phyloP scores from a whole-genome alignment of 169 alveolate genomes.

The Eimeria maxima region DNA sequence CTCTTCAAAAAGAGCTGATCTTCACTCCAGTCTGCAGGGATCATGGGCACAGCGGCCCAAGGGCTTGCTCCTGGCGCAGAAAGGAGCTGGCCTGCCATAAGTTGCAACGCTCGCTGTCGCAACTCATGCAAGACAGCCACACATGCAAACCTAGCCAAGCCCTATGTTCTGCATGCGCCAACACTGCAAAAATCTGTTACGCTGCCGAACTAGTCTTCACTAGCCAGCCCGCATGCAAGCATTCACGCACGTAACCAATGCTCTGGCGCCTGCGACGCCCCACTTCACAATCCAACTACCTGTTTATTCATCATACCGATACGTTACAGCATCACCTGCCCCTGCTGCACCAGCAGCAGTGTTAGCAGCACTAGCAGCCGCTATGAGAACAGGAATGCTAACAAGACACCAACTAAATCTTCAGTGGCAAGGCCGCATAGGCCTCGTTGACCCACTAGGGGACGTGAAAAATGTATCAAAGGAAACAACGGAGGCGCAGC shows the following conservation, averaged over 20 bases:
- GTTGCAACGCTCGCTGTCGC: not conserved
- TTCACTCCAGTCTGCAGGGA: not conserved
- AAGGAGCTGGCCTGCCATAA: not conserved
- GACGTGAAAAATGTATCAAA: not conserved
- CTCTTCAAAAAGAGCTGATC: not conserved
- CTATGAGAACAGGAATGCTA: not conserved
- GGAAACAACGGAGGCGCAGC: conserved; percentile 18
- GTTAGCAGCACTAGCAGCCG: not conserved
- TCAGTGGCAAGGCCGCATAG: not conserved
- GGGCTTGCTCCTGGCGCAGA: not conserved
- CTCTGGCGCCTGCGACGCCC: not conserved
- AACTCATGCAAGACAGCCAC: not conserved
- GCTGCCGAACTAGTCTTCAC: not conserved
- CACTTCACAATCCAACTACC: not conserved
- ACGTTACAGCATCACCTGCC: not conserved
- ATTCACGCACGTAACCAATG: not conserved
- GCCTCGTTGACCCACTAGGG: not conserved
- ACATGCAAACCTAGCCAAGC: not conserved
- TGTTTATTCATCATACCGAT: not conserved
- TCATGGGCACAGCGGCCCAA: not conserved
- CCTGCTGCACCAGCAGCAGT: not conserved
- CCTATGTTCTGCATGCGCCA: not conserved
- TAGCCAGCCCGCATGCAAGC: not conserved
- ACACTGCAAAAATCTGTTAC: not conserved
- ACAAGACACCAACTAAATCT: not conserved